Percentiles rank a stretch among this genome's conserved stretches.
Evolutionary conservation across 805 yeast species (phyloP).

Genomic region (Ogataea dorogensis): DNA sequence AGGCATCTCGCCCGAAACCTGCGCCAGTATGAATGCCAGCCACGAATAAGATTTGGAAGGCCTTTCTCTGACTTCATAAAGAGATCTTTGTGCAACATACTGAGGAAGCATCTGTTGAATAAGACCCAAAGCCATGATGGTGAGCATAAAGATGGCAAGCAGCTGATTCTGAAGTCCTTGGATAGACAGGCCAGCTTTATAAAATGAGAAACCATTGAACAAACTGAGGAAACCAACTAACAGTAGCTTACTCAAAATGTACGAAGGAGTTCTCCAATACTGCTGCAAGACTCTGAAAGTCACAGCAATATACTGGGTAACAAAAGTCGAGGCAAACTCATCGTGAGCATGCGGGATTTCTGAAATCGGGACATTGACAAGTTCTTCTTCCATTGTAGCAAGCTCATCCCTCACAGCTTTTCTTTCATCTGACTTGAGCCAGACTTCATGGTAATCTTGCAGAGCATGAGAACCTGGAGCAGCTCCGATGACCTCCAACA

Average conservation of each 20-base stretch:
- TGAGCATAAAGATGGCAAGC: constrained; percentile 68
- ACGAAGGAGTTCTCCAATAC: constrained; percentile 60
- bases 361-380: constrained; percentile 38
- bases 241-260: constrained; percentile 51
- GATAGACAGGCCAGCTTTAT: constrained; percentile 53
- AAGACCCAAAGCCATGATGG: constrained; percentile 51
- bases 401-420: constrained; percentile 55
- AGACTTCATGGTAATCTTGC: constrained; percentile 67
- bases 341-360: constrained; percentile 32
- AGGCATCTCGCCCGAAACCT: constrained; percentile 61
- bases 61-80: constrained; percentile 68
- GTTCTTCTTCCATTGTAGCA: constrained; percentile 53
- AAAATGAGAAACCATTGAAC: constrained; percentile 65
- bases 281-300: constrained; percentile 51
- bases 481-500: constrained; percentile 78
- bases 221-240: constrained; percentile 54
- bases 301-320: constrained; percentile 41
- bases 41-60: constrained; percentile 68
- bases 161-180: constrained; percentile 78
- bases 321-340: constrained; percentile 44
- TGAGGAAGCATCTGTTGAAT: constrained; percentile 60
- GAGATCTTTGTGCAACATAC: constrained; percentile 54
- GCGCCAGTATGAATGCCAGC: constrained; percentile 59
- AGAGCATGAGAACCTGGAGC: constrained; percentile 71
- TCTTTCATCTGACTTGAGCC: constrained; percentile 66